Percentiles rank a stretch among this genome's conserved stretches.
Evolutionary conservation across 495 filamentous ascomycete genomes (phyloP).

Genomic region (Trichoderma parareesei): DNA sequence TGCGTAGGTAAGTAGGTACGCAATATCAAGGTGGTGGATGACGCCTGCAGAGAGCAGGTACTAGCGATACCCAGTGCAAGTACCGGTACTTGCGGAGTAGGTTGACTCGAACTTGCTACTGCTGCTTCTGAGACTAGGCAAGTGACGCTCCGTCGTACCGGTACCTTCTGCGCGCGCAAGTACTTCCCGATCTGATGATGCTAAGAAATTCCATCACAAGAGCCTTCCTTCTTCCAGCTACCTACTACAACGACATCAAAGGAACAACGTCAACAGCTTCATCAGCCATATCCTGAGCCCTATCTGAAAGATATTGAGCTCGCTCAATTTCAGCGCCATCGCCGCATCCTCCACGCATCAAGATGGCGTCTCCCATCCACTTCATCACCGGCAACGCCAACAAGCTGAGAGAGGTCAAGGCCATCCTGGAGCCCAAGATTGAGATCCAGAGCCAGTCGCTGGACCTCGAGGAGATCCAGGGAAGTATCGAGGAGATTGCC

Average conservation of each 20-base stretch:
- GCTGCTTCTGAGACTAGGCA: background rate
- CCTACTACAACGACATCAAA: too few species aligned
- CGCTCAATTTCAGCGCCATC: background rate
- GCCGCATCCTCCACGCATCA: background rate
- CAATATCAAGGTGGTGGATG: too few species aligned
- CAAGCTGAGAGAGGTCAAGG: slow-evolving; percentile 80
- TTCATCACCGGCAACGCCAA: slow-evolving; percentile 97
- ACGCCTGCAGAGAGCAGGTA: too few species aligned
- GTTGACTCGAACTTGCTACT: background rate
- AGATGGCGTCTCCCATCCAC: slow-evolving; percentile 43
- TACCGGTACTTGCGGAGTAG: background rate
- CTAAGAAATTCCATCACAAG: too few species aligned
- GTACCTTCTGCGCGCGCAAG: too few species aligned
- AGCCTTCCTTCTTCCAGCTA: too few species aligned
- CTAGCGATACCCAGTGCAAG: background rate
- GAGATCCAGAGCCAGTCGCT: slow-evolving; percentile 63
- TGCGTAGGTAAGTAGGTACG: too few species aligned
- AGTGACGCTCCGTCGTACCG: too few species aligned
- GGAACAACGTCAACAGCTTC: too few species aligned
- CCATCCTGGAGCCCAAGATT: slow-evolving; percentile 70
- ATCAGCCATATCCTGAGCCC: too few species aligned
- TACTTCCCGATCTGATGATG: too few species aligned
- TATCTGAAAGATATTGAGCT: too few species aligned
- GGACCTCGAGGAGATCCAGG: slow-evolving; percentile 85
- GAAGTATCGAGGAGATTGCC: slow-evolving; percentile 84